Evolutionary conservation across 192 early-diverging fungal species (phyloP).

Genomic region (Backusella macrospora): DNA sequence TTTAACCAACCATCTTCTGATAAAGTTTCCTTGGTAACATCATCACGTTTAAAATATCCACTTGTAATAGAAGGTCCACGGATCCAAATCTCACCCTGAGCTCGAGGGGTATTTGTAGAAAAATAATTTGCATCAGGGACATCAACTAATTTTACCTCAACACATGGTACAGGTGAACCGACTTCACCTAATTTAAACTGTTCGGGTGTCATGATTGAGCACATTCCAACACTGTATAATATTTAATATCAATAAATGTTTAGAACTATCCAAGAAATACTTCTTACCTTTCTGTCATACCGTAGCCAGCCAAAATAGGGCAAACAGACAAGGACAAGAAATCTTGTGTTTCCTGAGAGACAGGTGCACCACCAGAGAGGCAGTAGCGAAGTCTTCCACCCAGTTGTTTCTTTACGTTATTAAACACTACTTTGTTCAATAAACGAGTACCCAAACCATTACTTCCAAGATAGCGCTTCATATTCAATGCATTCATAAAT

Average conservation of each 20-base stretch:
- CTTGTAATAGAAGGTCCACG: constrained; percentile 63
- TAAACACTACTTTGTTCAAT: constrained; percentile 64
- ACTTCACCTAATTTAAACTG: constrained; percentile 63
- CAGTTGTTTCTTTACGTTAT: constrained; percentile 61
- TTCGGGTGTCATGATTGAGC: constrained; percentile 66
- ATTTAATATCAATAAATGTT: constrained; percentile 8
- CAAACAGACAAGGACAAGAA: constrained; percentile 69
- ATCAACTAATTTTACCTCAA: constrained; percentile 67
- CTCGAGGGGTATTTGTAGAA: constrained; percentile 50
- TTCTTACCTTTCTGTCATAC: constrained; percentile 61
- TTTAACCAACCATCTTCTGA: constrained; percentile 72
- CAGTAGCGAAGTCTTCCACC: constrained; percentile 69
- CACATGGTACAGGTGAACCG: constrained; percentile 68
- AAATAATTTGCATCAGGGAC: constrained; percentile 56
- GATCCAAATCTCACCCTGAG: constrained; percentile 71
- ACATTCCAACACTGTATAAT: constrained; percentile 43
- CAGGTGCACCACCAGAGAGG: constrained; percentile 71
- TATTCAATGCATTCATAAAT: constrained; percentile 58
- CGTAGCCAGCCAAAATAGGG: constrained; percentile 69
- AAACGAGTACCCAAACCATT: constrained; percentile 52
- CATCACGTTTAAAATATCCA: constrained; percentile 68
- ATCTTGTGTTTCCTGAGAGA: constrained; percentile 70
- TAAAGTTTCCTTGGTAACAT: constrained; percentile 60
- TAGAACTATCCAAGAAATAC: constrained; percentile 25
- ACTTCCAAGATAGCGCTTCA: constrained; percentile 54